Evolutionary conservation across 306 rosid genomes (phyloP).

Genomic region (Cyamopsis tetragonoloba): DNA sequence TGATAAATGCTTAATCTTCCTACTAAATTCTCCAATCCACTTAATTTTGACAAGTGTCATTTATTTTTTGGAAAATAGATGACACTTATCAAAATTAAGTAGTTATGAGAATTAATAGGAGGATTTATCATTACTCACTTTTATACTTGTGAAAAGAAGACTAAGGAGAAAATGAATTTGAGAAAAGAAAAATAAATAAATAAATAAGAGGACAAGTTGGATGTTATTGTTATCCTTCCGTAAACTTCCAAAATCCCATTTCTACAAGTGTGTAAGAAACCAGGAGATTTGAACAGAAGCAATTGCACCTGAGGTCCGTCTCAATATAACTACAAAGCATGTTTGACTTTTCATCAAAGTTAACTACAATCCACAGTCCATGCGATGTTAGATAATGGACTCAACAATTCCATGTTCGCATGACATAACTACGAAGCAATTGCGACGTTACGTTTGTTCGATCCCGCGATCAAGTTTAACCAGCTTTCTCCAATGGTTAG

Average conservation of each 20-base stretch:
- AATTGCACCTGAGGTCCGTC: slow-evolving; percentile 17
- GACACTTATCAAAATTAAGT: no score
- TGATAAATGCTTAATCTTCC: no score
- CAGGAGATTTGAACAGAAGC: slow-evolving; percentile 15
- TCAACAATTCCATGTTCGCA: background rate
- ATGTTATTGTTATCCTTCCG: slow-evolving; percentile 20
- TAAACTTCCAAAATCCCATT: slow-evolving; percentile 13
- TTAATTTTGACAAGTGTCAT: no score
- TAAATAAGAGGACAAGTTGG: background rate
- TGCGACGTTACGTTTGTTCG: background rate
- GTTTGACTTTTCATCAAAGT: no score
- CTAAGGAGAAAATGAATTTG: background rate
- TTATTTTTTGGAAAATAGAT: no score
- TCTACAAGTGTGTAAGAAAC: slow-evolving; percentile 14
- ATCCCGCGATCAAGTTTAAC: background rate
- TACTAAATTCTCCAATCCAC: no score
- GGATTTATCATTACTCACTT: no score
- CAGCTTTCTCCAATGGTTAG: slow-evolving; percentile 12
- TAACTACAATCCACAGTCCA: no score
- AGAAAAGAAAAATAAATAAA: no score
- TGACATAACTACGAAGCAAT: background rate
- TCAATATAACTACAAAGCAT: no score
- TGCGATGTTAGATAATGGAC: background rate
- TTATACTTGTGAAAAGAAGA: slow-evolving; percentile 20
- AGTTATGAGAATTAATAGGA: no score